Conservation (phyloP, 2,329 filamentous ascomycete species). For the Apiospora aurea region DNA sequence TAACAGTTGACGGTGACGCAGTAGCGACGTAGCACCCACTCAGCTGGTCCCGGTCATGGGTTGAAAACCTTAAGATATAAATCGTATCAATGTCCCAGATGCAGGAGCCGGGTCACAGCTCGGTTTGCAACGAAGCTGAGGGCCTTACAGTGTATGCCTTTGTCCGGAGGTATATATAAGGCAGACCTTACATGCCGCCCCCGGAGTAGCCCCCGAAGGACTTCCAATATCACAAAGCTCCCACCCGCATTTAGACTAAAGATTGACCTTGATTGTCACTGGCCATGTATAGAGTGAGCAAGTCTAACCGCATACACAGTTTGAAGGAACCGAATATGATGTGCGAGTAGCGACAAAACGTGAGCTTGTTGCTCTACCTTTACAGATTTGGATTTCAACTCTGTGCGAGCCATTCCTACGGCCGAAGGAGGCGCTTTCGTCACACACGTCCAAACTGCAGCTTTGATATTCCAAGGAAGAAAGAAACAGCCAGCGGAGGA, state of each 20-base stretch:
- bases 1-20: conserved; percentile 2
- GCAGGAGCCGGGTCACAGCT: background rate
- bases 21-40: conserved; percentile 7
- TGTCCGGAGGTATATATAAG: background rate
- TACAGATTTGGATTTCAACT: background rate
- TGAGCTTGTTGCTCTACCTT: background rate
- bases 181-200: background rate
- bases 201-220: background rate
- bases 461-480: background rate
- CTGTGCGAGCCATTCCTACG: conserved; percentile 3
- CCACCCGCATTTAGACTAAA: background rate
- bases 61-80: background rate
- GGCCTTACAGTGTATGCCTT: background rate
- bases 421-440: background rate
- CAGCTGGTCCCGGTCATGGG: background rate
- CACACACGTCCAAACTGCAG: background rate
- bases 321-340: background rate
- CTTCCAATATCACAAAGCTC: background rate
- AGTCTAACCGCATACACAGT: background rate
- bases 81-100: background rate
- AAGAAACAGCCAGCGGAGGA: background rate
- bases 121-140: background rate
- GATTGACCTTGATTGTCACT: background rate
- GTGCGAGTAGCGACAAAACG: background rate
- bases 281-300: background rate